Evolutionary conservation across 257 asterid genomes (phyloP), one percentile per base, ranked within the genome.

Genomic region (Ilex aquifolium): DNA sequence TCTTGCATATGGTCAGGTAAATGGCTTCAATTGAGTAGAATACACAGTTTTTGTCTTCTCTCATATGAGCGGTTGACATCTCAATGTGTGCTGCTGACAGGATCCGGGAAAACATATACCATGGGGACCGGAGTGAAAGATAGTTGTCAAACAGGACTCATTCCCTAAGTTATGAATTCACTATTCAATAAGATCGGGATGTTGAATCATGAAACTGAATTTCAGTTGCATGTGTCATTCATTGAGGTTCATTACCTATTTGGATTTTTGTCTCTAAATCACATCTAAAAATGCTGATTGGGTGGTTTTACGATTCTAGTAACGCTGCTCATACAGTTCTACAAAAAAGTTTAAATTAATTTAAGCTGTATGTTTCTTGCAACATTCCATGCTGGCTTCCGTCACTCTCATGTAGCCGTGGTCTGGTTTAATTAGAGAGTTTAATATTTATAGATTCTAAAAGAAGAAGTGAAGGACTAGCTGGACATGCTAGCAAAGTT

Each of bases 1-100:
- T 77, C 88, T 93, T 65, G 99, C 99, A 60, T 93, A 93, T 55
- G 99, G 99, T 12, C 99, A 93, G 96, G 99, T 93, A 76, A 70
- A 21, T 21, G 27, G 27, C 27, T 21, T 21, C 27, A 21, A 21
- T 21, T 21, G 27, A 21, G 27, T 21, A 21, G 27, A 0, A 21
- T 21, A 21, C 27, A 21, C 0, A 0, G 27, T 21, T 21, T 21
- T 21, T 21, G 0, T 21, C 27, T 21, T 21, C 27, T 21, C 27
- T 21, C 27, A 21, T 60, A 57, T 16, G 62, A 21, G 56, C 30
- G 60, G 48, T 55, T 69, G 62, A 60, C 27, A 58, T 57, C 74
- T 30, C 10, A 40, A 72, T 72, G 39, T 66, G 70, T 65, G 27
- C 27, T 79, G 72, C 97, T 87, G 99, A 93, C 99, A 31, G 99